Evolutionary conservation across 2,329 filamentous ascomycete genomes (phyloP).

Genomic region (Cladosporium sp.): DNA sequence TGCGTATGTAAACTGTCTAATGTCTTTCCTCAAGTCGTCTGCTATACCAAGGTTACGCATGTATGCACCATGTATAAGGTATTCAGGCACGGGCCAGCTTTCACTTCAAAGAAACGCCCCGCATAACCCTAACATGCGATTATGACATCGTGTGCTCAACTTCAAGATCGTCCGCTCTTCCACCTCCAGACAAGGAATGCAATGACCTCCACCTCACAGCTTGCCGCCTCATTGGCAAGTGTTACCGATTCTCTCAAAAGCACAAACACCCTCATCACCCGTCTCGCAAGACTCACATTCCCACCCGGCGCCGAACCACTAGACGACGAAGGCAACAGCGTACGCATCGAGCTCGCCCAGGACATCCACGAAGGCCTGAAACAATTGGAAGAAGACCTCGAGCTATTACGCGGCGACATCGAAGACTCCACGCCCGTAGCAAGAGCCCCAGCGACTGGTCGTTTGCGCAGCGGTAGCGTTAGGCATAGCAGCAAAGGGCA

Average conservation of each 20-base stretch:
- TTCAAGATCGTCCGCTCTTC: slow-evolving; percentile 9
- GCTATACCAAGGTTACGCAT: neutral
- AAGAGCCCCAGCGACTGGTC: slow-evolving; percentile 33
- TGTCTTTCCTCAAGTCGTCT: neutral
- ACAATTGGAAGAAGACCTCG: slow-evolving; percentile 80
- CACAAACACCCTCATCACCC: slow-evolving; percentile 57
- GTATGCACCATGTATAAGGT: neutral
- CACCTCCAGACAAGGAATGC: slow-evolving; percentile 19
- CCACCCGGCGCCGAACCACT: slow-evolving; percentile 63
- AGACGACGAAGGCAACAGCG: slow-evolving; percentile 54
- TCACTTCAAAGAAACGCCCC: slow-evolving; percentile 12
- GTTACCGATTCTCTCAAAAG: slow-evolving; percentile 58
- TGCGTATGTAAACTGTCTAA: neutral
- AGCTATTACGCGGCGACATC: slow-evolving; percentile 76
- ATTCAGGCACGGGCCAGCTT: slow-evolving; percentile 8
- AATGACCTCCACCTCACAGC: slow-evolving; percentile 30
- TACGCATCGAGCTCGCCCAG: slow-evolving; percentile 70
- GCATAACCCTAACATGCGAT: neutral
- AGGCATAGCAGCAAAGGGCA: slow-evolving; percentile 56
- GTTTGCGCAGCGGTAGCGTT: slow-evolving; percentile 52
- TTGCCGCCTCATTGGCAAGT: slow-evolving; percentile 30
- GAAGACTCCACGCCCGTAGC: slow-evolving; percentile 62
- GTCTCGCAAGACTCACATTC: slow-evolving; percentile 61
- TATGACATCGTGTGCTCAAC: slow-evolving; percentile 18
- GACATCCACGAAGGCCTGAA: slow-evolving; percentile 81